Conservation (phyloP, 2,329 filamentous ascomycete species). For the Xylaria sp. region DNA sequence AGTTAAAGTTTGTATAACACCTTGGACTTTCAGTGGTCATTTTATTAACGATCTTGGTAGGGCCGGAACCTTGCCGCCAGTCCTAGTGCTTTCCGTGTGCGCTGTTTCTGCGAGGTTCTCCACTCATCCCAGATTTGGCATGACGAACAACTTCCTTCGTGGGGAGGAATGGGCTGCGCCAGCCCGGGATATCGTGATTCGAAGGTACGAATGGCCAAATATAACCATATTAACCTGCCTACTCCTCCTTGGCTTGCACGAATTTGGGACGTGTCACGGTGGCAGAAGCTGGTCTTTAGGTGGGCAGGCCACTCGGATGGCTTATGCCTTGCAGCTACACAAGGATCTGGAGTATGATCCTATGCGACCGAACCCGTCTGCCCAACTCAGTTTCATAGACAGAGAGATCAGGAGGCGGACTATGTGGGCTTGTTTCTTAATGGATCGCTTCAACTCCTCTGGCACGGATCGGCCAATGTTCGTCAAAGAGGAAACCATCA, state of each 20-base stretch:
- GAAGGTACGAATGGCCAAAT: constrained; percentile 92
- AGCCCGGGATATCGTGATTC: constrained; percentile 87
- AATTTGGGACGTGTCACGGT: constrained; percentile 96
- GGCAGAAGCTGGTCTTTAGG: constrained; percentile 96
- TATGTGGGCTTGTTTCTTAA: constrained; percentile 98
- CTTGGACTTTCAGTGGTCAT: constrained; percentile 36
- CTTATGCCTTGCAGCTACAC: constrained; percentile 93
- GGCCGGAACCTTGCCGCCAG: constrained; percentile 83
- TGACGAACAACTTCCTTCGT: constrained; percentile 82
- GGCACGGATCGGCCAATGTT: constrained; percentile 93
- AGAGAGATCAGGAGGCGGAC: constrained; percentile 91
- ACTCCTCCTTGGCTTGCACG: constrained; percentile 87
- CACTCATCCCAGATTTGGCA: constrained; percentile 81
- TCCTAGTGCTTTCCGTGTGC: constrained; percentile 92
- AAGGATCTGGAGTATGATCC: constrained; percentile 89
- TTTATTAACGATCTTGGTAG: constrained; percentile 55
- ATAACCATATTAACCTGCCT: constrained; percentile 95
- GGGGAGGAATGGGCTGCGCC: constrained; percentile 91
- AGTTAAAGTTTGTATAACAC: constrained; percentile 68
- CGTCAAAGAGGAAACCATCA: constrained; percentile 86
- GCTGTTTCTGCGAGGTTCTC: constrained; percentile 96
- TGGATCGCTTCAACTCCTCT: constrained; percentile 98
- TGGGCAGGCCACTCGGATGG: constrained; percentile 96
- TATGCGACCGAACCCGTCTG: constrained; percentile 68
- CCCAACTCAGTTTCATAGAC: constrained; percentile 86